Percentiles rank a stretch among this genome's conserved stretches.
phyloP scores from a whole-genome alignment of 768 basidiomycete genomes.

The Sarcomyxa edulis region DNA sequence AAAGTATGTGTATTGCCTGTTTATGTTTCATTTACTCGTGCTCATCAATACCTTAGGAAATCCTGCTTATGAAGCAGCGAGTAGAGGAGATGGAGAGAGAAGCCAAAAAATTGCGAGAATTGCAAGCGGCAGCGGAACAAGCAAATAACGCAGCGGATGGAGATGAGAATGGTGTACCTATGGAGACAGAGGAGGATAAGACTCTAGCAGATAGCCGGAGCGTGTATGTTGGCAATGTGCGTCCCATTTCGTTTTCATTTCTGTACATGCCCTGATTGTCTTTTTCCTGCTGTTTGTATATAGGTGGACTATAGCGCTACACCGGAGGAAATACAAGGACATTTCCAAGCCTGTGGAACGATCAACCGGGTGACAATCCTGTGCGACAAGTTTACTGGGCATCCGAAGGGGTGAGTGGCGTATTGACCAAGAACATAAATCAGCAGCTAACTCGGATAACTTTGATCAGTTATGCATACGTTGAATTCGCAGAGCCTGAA shows the following conservation, averaged over 20 bases:
- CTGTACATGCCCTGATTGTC: conserved; percentile 7
- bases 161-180: conserved; percentile 42
- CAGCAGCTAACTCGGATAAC: conserved; percentile 5
- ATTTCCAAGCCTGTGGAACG: conserved; percentile 95
- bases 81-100: conserved; percentile 93
- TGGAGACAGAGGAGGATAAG: conserved; percentile 85
- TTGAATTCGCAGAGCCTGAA: conserved; percentile 93
- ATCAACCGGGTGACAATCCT: conserved; percentile 99
- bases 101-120: conserved; percentile 80
- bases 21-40: conserved; percentile 7
- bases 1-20: conserved; percentile 32
- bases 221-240: conserved; percentile 93
- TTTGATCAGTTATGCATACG: conserved; percentile 90
- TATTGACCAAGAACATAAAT: conserved; percentile 6
- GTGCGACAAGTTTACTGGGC: conserved; percentile 99
- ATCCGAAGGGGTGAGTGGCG: conserved; percentile 84
- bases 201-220: conserved; percentile 78
- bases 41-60: conserved; percentile 49
- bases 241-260: conserved; percentile 32
- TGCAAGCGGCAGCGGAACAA: conserved; percentile 74
- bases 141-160: conserved; percentile 40
- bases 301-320: conserved; percentile 98
- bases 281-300: conserved; percentile 3
- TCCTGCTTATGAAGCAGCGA: conserved; percentile 84
- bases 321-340: conserved; percentile 95